phyloP scores from a whole-genome alignment of 202 grass and related monocot species.

The Brachypodium distachyon region DNA sequence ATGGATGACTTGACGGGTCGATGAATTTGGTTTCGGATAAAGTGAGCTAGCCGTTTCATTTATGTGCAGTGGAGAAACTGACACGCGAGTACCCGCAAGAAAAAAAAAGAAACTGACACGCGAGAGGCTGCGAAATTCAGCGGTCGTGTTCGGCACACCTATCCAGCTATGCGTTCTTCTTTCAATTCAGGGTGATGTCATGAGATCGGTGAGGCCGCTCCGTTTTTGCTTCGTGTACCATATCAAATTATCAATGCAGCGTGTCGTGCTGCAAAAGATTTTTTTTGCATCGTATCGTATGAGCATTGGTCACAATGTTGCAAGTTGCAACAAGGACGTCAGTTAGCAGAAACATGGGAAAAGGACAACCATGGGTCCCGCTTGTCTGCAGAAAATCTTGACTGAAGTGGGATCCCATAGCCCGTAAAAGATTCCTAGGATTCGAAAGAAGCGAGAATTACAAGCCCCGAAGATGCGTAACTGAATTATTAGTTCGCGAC shows the following conservation, averaged over 20 bases:
- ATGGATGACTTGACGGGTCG: not conserved
- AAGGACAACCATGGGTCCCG: not conserved
- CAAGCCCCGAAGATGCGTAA: too few relatives aligned
- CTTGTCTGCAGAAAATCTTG: not conserved
- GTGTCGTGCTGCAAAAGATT: not conserved
- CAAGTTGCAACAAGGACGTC: not conserved
- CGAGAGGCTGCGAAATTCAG: not conserved
- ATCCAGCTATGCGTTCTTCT: not conserved
- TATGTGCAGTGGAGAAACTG: not conserved
- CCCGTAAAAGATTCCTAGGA: too few relatives aligned
- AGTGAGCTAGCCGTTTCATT: not conserved
- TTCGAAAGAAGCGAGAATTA: too few relatives aligned
- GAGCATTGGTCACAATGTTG: not conserved
- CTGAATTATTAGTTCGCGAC: too few relatives aligned
- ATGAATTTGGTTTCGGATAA: not conserved
- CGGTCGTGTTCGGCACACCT: not conserved
- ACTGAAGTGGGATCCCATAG: not conserved
- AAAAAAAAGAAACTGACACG: not conserved
- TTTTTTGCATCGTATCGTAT: not conserved
- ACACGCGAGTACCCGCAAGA: too few relatives aligned
- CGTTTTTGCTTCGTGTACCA: not conserved
- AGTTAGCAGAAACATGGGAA: not conserved
- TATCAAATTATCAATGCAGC: not conserved
- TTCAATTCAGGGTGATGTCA: not conserved
- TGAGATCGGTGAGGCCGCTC: not conserved